These are phyloP conservation scores for Hordeum marinum DNA, from an alignment of 176 grass and related monocot species.

Conservation along the genomic window DNA sequence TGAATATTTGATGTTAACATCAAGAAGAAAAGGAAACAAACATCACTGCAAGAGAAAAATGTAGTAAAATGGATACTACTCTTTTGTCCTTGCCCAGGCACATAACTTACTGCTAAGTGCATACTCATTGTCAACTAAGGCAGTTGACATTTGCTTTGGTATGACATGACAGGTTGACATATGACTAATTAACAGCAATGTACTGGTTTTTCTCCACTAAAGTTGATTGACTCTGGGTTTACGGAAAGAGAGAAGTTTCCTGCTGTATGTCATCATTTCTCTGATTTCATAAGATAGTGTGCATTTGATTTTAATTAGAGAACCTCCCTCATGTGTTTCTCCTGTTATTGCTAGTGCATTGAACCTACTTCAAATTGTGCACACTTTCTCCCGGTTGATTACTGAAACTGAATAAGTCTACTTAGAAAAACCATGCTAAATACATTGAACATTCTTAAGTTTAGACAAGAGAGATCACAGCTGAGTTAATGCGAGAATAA, in stretches of 20 bases:
- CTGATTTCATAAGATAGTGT: constrained; percentile 14
- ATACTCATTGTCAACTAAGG: constrained; percentile 25
- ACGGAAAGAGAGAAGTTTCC: constrained; percentile 20
- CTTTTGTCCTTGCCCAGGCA: constrained; percentile 30
- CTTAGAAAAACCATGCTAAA: constrained; percentile 20
- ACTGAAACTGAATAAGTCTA: constrained; percentile 23
- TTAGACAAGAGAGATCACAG: constrained; percentile 26
- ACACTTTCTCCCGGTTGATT: not conserved
- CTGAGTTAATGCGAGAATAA: constrained; percentile 22
- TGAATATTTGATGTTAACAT: constrained; percentile 1
- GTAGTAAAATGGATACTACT: constrained; percentile 1
- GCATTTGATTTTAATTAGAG: not conserved
- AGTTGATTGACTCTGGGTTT: constrained; percentile 16
- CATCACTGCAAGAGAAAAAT: not conserved
- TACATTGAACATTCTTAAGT: constrained; percentile 18
- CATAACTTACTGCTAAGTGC: constrained; percentile 27
- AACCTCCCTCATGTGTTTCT: constrained; percentile 16
- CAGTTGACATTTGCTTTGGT: constrained; percentile 43
- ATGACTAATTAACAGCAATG: not conserved
- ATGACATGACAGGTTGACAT: not conserved
- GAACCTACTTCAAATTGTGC: constrained; percentile 23
- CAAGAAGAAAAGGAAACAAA: constrained; percentile 10
- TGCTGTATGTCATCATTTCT: not conserved
- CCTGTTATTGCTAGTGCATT: constrained; percentile 24
- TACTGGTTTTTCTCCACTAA: constrained; percentile 13